phyloP scores from a whole-genome alignment of 129 eudicot genomes.

The Flaveria linearis region DNA sequence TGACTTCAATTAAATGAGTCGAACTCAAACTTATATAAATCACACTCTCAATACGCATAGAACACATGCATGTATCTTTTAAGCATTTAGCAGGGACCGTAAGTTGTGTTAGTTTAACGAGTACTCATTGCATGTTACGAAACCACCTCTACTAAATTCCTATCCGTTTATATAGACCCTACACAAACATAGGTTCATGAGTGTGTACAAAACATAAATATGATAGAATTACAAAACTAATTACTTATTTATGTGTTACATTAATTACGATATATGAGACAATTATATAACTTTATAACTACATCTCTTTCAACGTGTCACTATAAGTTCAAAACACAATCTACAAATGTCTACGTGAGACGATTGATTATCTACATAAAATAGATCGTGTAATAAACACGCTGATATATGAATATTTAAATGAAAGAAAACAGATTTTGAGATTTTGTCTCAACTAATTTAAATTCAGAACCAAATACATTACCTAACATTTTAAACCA shows the following conservation, averaged over 20 bases:
- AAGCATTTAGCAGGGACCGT: constrained; percentile 29
- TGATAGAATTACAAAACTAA: too few species aligned
- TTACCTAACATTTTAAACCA: not conserved
- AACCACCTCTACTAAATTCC: constrained; percentile 31
- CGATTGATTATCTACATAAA: too few species aligned
- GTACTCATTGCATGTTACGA: constrained; percentile 41
- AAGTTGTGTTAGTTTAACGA: constrained; percentile 32
- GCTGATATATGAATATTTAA: not conserved
- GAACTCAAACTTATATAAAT: too few species aligned
- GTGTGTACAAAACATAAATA: not conserved
- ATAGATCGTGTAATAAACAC: too few species aligned
- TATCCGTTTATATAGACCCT: constrained; percentile 1
- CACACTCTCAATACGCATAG: too few species aligned
- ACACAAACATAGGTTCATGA: not conserved
- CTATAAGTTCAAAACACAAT: too few species aligned
- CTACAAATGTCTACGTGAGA: too few species aligned
- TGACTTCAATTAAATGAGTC: too few species aligned
- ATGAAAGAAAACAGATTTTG: not conserved
- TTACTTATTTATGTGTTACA: too few species aligned
- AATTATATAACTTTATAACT: not conserved
- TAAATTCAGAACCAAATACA: not conserved
- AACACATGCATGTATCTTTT: not conserved
- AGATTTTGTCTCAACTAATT: not conserved
- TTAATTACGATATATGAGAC: too few species aligned
- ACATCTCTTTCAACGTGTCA: not conserved